Evolutionary conservation across 768 basidiomycete genomes (phyloP).

Genomic region (Polyporus arcularius): DNA sequence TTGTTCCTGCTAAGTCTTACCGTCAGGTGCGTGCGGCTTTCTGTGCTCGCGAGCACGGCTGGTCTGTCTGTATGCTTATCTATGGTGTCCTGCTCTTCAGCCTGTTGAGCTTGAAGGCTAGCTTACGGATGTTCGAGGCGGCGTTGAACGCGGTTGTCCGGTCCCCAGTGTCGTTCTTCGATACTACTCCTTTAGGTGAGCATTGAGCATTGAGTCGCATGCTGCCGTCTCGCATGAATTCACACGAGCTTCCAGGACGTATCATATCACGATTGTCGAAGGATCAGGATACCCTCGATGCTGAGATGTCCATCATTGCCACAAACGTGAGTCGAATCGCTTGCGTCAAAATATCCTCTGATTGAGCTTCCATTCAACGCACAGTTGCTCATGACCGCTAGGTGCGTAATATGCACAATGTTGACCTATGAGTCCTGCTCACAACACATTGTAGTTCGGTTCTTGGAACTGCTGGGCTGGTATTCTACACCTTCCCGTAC

Average conservation of each 20-base stretch:
- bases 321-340: constrained; percentile 40
- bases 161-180: constrained; percentile 69
- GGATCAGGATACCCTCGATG: constrained; percentile 62
- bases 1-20: constrained; percentile 50
- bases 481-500: constrained; percentile 60
- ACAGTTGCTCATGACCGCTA: constrained; percentile 27
- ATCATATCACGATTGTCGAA: constrained; percentile 60
- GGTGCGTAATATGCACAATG: constrained; percentile 5
- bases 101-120: constrained; percentile 37
- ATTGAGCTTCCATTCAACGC: neutral
- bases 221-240: neutral
- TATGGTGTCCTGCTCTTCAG: constrained; percentile 9
- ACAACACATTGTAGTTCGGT: constrained; percentile 41
- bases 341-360: neutral
- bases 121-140: constrained; percentile 49
- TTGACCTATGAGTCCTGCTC: too few species aligned
- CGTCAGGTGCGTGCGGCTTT: constrained; percentile 44
- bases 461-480: constrained; percentile 55
- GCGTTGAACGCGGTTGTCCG: constrained; percentile 58
- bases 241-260: constrained; percentile 39
- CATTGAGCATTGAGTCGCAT: neutral
- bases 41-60: neutral
- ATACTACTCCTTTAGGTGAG: constrained; percentile 68
- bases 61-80: neutral
- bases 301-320: constrained; percentile 45